Percentiles rank a stretch among this genome's conserved stretches.
phyloP scores from a whole-genome alignment of 768 basidiomycete species.

The Rhizopogon rudus region DNA sequence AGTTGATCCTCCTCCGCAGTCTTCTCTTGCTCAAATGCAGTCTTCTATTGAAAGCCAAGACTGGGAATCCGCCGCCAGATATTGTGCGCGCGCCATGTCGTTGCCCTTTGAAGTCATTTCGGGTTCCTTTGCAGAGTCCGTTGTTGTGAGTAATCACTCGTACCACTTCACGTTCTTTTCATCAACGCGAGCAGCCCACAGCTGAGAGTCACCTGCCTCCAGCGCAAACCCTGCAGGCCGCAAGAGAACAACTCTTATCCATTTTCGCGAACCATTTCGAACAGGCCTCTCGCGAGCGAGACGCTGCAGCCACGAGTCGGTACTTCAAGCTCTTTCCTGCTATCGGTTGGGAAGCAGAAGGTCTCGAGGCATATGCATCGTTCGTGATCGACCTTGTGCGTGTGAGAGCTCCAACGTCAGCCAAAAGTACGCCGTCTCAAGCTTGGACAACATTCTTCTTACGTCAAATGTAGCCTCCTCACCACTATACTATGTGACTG shows the following conservation, averaged over 20 bases:
- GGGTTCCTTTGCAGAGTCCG: conserved; percentile 80
- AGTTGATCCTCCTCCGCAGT: conserved; percentile 38
- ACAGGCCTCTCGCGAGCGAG: conserved; percentile 72
- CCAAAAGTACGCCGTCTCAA: conserved; percentile 57
- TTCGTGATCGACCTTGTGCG: conserved; percentile 92
- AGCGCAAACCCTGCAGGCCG: conserved; percentile 69
- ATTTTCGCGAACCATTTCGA: conserved; percentile 81
- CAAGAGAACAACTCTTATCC: conserved; percentile 68
- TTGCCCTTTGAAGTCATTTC: conserved; percentile 73
- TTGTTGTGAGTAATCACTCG: conserved; percentile 60
- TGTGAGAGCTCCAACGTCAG: conserved; percentile 68
- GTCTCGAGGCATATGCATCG: conserved; percentile 85
- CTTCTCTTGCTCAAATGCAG: conserved; percentile 55
- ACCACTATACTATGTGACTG: conserved; percentile 85
- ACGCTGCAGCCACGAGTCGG: conserved; percentile 83
- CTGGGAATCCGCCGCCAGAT: conserved; percentile 93
- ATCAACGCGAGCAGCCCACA: conserved; percentile 61
- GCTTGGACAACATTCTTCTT: background rate
- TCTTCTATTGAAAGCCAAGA: conserved; percentile 73
- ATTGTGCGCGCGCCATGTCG: conserved; percentile 88
- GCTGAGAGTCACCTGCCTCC: conserved; percentile 85
- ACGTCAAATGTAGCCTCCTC: conserved; percentile 64
- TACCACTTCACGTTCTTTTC: background rate
- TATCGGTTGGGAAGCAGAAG: conserved; percentile 91
- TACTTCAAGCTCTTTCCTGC: conserved; percentile 97